A percentile compares a stretch with the other conserved stretches of the same genome.
phyloP scores from a whole-genome alignment of 805 yeast species.

The Candida silvicultrix region DNA sequence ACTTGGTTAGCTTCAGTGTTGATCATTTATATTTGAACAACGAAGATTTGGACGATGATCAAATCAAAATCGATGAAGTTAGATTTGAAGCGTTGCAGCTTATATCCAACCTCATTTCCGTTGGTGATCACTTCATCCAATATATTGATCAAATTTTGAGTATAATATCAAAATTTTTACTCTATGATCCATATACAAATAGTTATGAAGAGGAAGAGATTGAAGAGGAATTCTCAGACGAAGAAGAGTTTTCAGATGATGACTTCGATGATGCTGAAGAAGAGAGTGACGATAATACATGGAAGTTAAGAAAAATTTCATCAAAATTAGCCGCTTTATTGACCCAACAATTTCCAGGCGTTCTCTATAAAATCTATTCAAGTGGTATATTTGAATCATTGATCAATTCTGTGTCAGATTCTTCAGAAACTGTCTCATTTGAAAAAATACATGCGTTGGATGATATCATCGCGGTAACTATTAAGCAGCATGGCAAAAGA shows the following conservation, averaged over 20 bases:
- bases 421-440: constrained; percentile 42
- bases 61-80: constrained; percentile 36
- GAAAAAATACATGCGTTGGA: constrained; percentile 42
- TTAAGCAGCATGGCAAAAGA: constrained; percentile 15
- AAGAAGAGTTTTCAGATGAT: constrained; percentile 36
- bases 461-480: constrained; percentile 27
- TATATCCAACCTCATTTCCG: constrained; percentile 33
- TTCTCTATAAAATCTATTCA: constrained; percentile 29
- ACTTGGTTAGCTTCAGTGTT: constrained; percentile 18
- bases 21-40: constrained; percentile 21
- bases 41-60: constrained; percentile 31
- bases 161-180: constrained; percentile 25
- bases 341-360: constrained; percentile 30
- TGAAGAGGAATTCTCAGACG: constrained; percentile 34
- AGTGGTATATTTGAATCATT: constrained; percentile 25
- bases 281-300: constrained; percentile 44
- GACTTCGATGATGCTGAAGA: constrained; percentile 32
- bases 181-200: constrained; percentile 41
- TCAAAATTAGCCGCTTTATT: constrained; percentile 35
- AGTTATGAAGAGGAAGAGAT: constrained; percentile 25
- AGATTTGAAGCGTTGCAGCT: constrained; percentile 44
- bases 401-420: constrained; percentile 33
- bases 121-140: constrained; percentile 27
- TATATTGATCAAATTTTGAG: constrained; percentile 24
- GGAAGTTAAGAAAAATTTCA: constrained; percentile 57